Evolutionary conservation across 1,284 basidiomycete species (phyloP), one percentile per base, ranked within the genome.

Genomic region (Ceratobasidium sp.): DNA sequence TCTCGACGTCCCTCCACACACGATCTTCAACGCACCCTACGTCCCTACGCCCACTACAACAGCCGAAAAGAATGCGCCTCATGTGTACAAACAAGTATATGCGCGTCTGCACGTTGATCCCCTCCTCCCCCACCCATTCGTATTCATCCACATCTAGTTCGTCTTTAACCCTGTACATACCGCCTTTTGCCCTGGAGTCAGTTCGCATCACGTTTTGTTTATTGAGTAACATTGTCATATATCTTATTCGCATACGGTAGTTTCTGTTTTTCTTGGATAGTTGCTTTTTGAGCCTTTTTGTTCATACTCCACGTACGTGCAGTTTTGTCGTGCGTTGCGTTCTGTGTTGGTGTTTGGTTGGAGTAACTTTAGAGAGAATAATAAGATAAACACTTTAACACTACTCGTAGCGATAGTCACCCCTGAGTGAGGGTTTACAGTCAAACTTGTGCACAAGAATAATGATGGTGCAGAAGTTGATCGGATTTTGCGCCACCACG

Each of bases 211-310:
- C 4, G n/a, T 30, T 46, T 46, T 46, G 44, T n/a, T 38, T 46
- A 43, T 43, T 41, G 4, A 43, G 58, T 61, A 46, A 46, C 44
- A 46, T n/a, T 61, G 58, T 46, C 58, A 61, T 26, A 16, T 61
- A 61, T 61, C 23, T 61, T 61, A 61, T 61, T 61, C 18, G 58
- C 23, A 9, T 46, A 26, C n/a, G 58, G 38, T 61, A 61, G 58
- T 61, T 28, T 21, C 14, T 8, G 1, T 18, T 26, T 46, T 61
- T 46, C 26, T 61, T 30, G 43, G 2, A 28, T 46, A 43, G 8
- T 26, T 59, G 38, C 57, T 35, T 43, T 41, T 61, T 46, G 44
- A 11, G 14, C 11, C 23, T 55, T 52, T 61, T 41, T 44, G 46
- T 61, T 47, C 11, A 26, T 61, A 46, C 58, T 41, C 35, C 46